These are phyloP conservation scores for Pestalotiopsis sp. DNA, from an alignment of 2,329 filamentous ascomycete species.

Conservation along the genomic window DNA sequence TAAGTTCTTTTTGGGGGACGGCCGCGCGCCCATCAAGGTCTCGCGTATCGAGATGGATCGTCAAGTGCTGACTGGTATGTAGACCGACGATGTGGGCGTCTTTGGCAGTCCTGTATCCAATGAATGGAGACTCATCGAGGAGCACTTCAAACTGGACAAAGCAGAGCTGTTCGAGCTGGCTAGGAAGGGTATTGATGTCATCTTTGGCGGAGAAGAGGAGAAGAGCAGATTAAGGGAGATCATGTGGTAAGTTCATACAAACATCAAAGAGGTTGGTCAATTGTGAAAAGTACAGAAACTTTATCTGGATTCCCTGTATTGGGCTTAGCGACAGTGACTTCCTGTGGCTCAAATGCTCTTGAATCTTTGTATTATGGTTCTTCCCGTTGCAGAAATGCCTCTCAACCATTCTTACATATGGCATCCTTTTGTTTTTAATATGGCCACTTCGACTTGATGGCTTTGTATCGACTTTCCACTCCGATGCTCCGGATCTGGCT, in stretches of 20 bases:
- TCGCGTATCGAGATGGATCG: not conserved
- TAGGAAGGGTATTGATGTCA: conserved; percentile 60
- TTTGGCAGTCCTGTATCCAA: conserved; percentile 76
- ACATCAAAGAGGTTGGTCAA: not conserved
- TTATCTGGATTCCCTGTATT: not conserved
- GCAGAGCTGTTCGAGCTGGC: conserved; percentile 53
- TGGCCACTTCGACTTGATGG: too few species aligned
- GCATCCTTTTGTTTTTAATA: too few species aligned
- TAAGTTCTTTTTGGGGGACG: conserved; percentile 44
- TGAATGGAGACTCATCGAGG: conserved; percentile 72
- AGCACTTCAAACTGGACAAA: conserved; percentile 63
- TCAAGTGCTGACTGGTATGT: conserved; percentile 10
- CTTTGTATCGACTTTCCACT: not conserved
- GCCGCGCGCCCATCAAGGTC: not conserved
- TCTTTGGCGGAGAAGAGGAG: conserved; percentile 66
- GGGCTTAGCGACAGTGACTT: too few species aligned
- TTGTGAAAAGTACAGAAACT: not conserved
- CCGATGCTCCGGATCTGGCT: too few species aligned
- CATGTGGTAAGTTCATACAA: conserved; percentile 43
- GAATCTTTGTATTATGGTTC: too few species aligned
- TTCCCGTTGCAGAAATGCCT: too few species aligned
- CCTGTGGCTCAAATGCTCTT: too few species aligned
- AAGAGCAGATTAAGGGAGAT: conserved; percentile 53
- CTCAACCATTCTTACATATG: too few species aligned
- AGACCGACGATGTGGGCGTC: conserved; percentile 84